Evolutionary conservation across 106 monocot species (phyloP).

Genomic region (Vanilla planifolia): DNA sequence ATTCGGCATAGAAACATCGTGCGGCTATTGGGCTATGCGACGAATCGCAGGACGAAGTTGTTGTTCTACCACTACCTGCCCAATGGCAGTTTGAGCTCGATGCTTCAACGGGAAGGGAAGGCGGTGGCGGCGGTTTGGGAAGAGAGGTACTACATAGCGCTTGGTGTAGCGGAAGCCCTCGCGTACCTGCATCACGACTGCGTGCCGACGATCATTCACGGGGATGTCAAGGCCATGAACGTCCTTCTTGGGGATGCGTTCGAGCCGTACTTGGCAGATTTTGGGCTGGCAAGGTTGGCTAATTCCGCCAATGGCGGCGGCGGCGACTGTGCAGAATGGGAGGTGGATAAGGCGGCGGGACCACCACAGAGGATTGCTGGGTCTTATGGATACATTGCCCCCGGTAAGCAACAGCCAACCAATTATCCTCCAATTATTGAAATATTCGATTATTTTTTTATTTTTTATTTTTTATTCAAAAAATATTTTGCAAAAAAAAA

Average conservation of each 20-base stretch:
- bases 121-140: conserved; percentile 59
- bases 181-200: conserved; percentile 92
- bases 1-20: conserved; percentile 83
- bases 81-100: conserved; percentile 49
- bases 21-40: conserved; percentile 62
- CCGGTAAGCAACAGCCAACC: conserved; percentile 30
- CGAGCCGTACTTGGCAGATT: conserved; percentile 85
- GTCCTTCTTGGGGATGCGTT: conserved; percentile 68
- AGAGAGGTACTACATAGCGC: conserved; percentile 54
- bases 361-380: conserved; percentile 67
- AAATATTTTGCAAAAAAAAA: no score
- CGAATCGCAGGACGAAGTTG: conserved; percentile 46
- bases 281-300: conserved; percentile 50
- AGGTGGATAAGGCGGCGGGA: no score
- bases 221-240: conserved; percentile 83
- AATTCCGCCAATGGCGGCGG: conserved; percentile 13
- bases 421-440: no score
- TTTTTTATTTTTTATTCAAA: background rate
- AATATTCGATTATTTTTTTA: background rate
- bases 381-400: conserved; percentile 93
- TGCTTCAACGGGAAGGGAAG: conserved; percentile 29
- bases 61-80: conserved; percentile 80
- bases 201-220: conserved; percentile 69
- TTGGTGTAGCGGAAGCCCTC: conserved; percentile 81
- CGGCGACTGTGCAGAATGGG: no score